phyloP scores from a whole-genome alignment of 2,329 filamentous ascomycete species.

The Ambrosiella cleistominuta region DNA sequence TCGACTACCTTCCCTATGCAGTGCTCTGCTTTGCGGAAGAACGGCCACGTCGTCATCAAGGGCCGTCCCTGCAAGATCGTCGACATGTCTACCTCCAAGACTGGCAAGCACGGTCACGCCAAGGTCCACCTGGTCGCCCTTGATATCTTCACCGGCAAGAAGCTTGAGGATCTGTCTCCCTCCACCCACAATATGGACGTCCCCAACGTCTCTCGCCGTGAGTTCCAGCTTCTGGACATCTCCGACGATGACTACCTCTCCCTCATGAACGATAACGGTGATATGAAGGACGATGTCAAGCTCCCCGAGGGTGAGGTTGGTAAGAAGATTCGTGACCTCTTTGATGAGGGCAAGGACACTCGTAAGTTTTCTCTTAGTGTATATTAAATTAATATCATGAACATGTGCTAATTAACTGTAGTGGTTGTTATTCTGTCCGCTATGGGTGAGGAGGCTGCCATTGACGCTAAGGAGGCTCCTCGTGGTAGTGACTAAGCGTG shows the following conservation, averaged over 20 bases:
- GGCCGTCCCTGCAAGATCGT: conserved; percentile 98
- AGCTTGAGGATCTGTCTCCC: conserved; percentile 95
- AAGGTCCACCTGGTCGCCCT: conserved; percentile 97
- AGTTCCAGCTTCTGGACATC: conserved; percentile 89
- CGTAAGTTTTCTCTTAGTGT: conserved; percentile 44
- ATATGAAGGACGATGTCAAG: conserved; percentile 89
- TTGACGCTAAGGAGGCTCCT: conserved; percentile 90
- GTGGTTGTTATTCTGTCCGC: conserved; percentile 67
- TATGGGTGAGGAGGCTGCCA: conserved; percentile 86
- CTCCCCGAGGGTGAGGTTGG: conserved; percentile 78
- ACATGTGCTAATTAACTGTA: conserved; percentile 35
- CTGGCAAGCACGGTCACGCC: conserved; percentile 99
- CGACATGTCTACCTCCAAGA: conserved; percentile 99
- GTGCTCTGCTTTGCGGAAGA: conserved; percentile 99
- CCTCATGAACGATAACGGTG: conserved; percentile 64
- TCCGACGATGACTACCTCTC: conserved; percentile 88
- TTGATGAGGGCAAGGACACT: conserved; percentile 79
- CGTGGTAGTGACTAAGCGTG: conserved; percentile 14
- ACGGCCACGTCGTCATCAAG: conserved; percentile 98
- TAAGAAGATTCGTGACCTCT: conserved; percentile 68
- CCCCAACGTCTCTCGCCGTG: conserved; percentile 74
- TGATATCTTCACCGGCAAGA: conserved; percentile 99
- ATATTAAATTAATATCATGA: not conserved
- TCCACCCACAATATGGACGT: conserved; percentile 98
- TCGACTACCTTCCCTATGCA: conserved; percentile 93